Conservation (phyloP, 768 basidiomycete species). For the Podaxis sp. region DNA sequence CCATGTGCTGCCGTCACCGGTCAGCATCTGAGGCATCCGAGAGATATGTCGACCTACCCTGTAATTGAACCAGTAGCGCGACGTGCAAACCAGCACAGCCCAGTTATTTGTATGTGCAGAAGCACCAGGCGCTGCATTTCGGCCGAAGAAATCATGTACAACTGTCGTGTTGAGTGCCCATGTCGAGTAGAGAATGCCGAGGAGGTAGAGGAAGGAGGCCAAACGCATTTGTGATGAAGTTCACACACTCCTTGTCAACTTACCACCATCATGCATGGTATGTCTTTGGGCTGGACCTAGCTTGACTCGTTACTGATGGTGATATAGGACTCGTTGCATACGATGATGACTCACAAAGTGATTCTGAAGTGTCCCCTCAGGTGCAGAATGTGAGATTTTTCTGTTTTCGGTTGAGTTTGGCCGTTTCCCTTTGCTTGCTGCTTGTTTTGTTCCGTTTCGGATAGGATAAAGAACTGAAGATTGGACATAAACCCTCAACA, state of each 20-base stretch:
- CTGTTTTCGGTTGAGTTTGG: conserved; percentile 25
- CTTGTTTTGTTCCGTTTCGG: conserved; percentile 44
- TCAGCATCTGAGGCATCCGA: background rate
- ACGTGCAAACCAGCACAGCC: conserved; percentile 95
- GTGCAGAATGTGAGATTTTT: conserved; percentile 63
- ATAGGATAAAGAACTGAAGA: conserved; percentile 57
- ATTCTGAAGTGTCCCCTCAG: conserved; percentile 40
- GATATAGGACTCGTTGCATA: conserved; percentile 56
- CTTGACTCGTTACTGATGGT: background rate
- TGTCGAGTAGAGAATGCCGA: conserved; percentile 16
- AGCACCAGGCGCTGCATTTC: conserved; percentile 25
- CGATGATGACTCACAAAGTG: conserved; percentile 60
- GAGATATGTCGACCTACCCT: conserved; percentile 49
- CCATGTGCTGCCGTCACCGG: conserved; percentile 76
- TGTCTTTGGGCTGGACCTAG: background rate
- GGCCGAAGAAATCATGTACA: conserved; percentile 42
- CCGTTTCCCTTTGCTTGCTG: conserved; percentile 66
- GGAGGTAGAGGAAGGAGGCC: conserved; percentile 6
- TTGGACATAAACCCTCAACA: conserved; percentile 28
- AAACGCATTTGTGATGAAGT: conserved; percentile 2
- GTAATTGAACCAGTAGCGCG: conserved; percentile 98
- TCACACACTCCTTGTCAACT: conserved; percentile 8
- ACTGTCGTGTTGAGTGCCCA: conserved; percentile 29
- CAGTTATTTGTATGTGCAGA: conserved; percentile 91
- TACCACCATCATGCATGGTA: conserved; percentile 22